Conservation (phyloP, 2,329 filamentous ascomycete species). For the Cercospora janseana region DNA sequence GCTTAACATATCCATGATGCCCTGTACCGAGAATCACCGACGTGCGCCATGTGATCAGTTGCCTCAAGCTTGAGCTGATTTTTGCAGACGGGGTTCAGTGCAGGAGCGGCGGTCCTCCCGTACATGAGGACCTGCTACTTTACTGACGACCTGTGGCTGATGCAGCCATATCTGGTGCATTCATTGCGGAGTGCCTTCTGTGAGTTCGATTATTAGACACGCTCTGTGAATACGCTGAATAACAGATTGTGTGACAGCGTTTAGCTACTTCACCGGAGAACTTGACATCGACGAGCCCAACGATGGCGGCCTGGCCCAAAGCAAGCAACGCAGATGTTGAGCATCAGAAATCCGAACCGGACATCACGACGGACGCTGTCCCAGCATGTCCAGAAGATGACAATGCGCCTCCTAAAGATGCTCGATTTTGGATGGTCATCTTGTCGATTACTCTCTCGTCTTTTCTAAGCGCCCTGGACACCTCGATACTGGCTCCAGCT, state of each 20-base stretch:
- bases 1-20: not conserved
- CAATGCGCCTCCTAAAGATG: conserved; percentile 12
- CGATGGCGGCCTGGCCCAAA: conserved; percentile 4
- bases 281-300: conserved; percentile 6
- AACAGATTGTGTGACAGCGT: not conserved
- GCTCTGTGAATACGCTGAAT: not conserved
- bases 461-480: conserved; percentile 58
- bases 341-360: conserved; percentile 6
- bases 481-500: conserved; percentile 35
- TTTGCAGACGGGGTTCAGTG: not conserved
- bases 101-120: not conserved
- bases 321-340: conserved; percentile 1
- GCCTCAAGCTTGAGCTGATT: not conserved
- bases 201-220: not conserved
- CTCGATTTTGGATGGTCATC: conserved; percentile 42
- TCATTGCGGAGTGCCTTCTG: not conserved
- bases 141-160: not conserved
- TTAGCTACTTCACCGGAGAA: not conserved
- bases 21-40: not conserved
- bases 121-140: not conserved
- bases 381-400: conserved; percentile 6
- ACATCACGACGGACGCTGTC: not conserved
- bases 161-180: conserved; percentile 3
- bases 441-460: conserved; percentile 50
- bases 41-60: not conserved